These are phyloP conservation scores for Xylaria castorea DNA, from an alignment of 495 filamentous ascomycete species.

Conservation along the genomic window DNA sequence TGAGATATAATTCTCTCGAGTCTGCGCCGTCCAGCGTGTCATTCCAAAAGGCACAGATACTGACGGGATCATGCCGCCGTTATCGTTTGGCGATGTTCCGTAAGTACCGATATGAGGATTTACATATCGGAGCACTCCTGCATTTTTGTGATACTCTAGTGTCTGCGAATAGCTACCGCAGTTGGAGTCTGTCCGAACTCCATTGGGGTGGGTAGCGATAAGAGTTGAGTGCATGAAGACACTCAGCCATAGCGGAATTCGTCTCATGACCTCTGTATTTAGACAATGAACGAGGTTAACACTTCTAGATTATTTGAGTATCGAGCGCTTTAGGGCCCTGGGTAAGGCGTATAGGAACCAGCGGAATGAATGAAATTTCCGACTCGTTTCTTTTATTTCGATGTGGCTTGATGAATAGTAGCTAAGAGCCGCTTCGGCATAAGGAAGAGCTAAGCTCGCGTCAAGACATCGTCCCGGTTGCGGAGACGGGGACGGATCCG, in stretches of 20 bases:
- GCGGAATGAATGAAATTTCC: neutral
- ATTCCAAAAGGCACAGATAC: conserved; percentile 45
- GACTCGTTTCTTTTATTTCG: neutral
- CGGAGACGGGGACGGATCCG: conserved; percentile 11
- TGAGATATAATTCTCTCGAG: conserved; percentile 44
- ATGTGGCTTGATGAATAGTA: neutral
- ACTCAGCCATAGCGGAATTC: conserved; percentile 8
- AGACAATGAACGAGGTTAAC: neutral
- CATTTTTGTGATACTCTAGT: conserved; percentile 34
- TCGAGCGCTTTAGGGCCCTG: no score
- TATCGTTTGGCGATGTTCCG: conserved; percentile 37
- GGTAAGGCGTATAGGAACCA: neutral
- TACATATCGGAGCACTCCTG: conserved; percentile 40
- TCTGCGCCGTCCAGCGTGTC: conserved; percentile 45
- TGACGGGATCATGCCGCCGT: conserved; percentile 46
- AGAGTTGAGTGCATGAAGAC: conserved; percentile 6
- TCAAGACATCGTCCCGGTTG: neutral
- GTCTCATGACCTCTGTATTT: conserved; percentile 10
- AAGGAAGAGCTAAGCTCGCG: conserved; percentile 6
- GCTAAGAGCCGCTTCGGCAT: neutral
- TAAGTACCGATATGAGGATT: conserved; percentile 43
- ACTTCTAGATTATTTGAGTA: neutral
- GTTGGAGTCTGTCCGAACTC: neutral
- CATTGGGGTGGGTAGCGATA: neutral
- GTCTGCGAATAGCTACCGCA: no score